Base-by-base conservation (phyloP, 441 rosid genomes). In the Populus hybrid region DNA sequence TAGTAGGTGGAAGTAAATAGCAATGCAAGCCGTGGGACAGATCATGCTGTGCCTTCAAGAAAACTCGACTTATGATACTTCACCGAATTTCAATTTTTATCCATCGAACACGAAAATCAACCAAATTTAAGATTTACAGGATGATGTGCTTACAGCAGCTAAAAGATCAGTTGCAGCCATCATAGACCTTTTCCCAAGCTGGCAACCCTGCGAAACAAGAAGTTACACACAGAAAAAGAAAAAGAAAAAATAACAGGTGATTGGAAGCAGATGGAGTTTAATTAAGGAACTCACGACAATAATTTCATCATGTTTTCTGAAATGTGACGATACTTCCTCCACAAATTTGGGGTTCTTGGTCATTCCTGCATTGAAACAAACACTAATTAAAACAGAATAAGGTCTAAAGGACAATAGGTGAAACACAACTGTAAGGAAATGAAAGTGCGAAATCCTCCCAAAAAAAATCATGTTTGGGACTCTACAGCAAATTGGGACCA, bases 111-210 rank as follows among this genome's bases (percentile, higher is more conserved):
- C 30, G 42, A 36, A 38, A 35, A 14, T 57, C 65, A 74, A 40
- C 64, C 67, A 21, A 63, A 35, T 59, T 70, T 32, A 38, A 75
- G 69, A 24, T 34, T n/a, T 8, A 65, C 16, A 36, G 78, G n/a
- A 73, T 26, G 21, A 75, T 65, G 75, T 59, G 71, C 94, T 91
- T 86, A 93, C 99, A 69, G 89, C 91, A 46, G 91, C 85, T 72
- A 89, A 77, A 70, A 95, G 99, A 75, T 90, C 97, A 35, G 87
- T 83, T 32, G 96, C 96, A 10, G 98, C 99, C 94, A 92, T 85
- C 78, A 90, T 65, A 70, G 98, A 95, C 71, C 87, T 83, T 66
- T 90, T 82, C 75, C 99, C 99, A 34, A 78, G 75, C 75, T 95
- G 93, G 73, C 97, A 93, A 61, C 99, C 97, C 98, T 95, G 83